A percentile compares a stretch with the other conserved stretches of the same genome.
These are phyloP conservation scores for Exserohilum turcica DNA, from an alignment of 2,329 filamentous ascomycete species.

Conservation along the genomic window DNA sequence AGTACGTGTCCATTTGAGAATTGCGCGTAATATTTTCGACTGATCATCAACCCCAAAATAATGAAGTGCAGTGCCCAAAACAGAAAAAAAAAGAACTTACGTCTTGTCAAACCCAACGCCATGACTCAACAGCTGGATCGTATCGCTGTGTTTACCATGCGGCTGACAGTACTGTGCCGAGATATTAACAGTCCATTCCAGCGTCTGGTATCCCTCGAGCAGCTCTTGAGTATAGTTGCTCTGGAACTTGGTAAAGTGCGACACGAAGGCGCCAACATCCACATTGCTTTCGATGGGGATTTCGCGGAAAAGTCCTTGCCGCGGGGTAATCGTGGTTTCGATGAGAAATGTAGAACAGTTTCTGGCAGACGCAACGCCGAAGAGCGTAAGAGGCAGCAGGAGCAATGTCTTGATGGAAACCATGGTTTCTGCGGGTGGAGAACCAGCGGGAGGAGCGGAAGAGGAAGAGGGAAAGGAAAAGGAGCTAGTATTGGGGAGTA, in stretches of 20 bases:
- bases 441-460: no score
- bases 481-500: no score
- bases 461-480: no score
- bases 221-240: constrained; percentile 55
- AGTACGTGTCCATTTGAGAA: neutral
- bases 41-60: neutral
- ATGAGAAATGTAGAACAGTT: constrained; percentile 60
- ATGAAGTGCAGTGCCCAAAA: no score
- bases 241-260: constrained; percentile 20
- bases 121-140: constrained; percentile 57
- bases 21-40: no score
- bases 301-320: constrained; percentile 60
- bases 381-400: constrained; percentile 23
- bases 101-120: constrained; percentile 61
- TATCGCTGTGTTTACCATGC: constrained; percentile 44
- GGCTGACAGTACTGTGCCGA: constrained; percentile 67
- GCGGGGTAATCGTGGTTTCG: constrained; percentile 60
- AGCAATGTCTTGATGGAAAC: constrained; percentile 15
- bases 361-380: constrained; percentile 27
- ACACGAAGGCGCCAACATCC: constrained; percentile 62
- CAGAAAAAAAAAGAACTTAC: constrained; percentile 37
- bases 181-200: constrained; percentile 62
- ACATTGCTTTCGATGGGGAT: constrained; percentile 57
- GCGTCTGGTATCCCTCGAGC: constrained; percentile 56
- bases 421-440: constrained; percentile 11